Base-by-base conservation (phyloP, 1,284 basidiomycete species). In the Marasmius oreades region DNA sequence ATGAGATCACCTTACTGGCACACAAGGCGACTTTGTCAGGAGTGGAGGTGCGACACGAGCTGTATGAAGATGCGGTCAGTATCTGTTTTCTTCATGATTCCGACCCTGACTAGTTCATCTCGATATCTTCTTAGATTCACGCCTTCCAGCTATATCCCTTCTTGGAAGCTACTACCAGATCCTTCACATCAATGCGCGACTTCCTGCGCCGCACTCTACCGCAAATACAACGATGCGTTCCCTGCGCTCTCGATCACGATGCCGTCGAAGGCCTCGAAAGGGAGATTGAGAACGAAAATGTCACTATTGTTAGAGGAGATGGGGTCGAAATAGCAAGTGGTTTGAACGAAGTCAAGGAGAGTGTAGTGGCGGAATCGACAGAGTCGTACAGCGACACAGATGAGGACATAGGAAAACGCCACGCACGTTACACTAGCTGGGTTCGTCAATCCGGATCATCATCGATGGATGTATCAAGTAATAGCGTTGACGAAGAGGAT, bases 131-230 rank as follows among this genome's bases (percentile, higher is more conserved):
- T 8, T 60, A 91, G 87, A 84, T 95, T 1, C 94, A 96, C 64
- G 92, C 96, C 22, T 97, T 97, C 68, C 94, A 96, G 67, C 81
- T 86, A 24, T 92, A 93, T 66, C 90, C 92, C 0, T 95, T 93
- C 72, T 78, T 95, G 20, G 81, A 86, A 11, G 82, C 86, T 12
- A 79, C 88, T 7, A 81, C 77, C 42, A 84, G 84, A 52, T 89
- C 94, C 0, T 92, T 94, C 70, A 69, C 81, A 60, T 84, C 87
- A n/a, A 84, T 91, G 70, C 82, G 85, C 20, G 77, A 85, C 54
- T 95, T 92, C 63, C 84, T 94, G 55, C 80, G 81, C 50, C 74
- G 79, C 31, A 75, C 81, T 42, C 74, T 88, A 28, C 81, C 82
- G 2, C 73, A 76, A 50, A 64, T 77, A 26, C 79, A 84, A 64